Percentiles rank a stretch among this genome's conserved stretches.
Evolutionary conservation across 495 filamentous ascomycete genomes (phyloP).

Genomic region (Penicillium odoratum): DNA sequence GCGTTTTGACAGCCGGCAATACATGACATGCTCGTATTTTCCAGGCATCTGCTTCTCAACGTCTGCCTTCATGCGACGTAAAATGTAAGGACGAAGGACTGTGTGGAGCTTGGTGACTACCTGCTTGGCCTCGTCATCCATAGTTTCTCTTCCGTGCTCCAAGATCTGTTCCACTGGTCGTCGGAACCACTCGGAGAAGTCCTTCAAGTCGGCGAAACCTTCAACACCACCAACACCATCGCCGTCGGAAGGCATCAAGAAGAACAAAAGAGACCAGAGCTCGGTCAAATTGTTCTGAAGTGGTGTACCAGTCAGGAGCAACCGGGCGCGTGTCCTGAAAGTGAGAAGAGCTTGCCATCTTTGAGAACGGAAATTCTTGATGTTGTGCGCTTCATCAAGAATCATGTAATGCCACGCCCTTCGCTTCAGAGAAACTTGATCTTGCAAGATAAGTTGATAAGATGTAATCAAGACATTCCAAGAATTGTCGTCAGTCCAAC

Average conservation of each 20-base stretch:
- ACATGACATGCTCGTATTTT: slow-evolving; percentile 96
- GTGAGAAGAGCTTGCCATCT: slow-evolving; percentile 93
- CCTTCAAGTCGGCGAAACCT: slow-evolving; percentile 84
- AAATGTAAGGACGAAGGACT: slow-evolving; percentile 86
- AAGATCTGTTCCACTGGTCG: slow-evolving; percentile 92
- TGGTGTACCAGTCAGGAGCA: slow-evolving; percentile 92
- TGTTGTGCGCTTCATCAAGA: slow-evolving; percentile 98
- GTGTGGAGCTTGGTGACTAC: slow-evolving; percentile 92
- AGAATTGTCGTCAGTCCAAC: slow-evolving; percentile 85
- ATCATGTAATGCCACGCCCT: slow-evolving; percentile 98
- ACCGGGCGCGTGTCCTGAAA: slow-evolving; percentile 81
- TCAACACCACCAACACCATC: slow-evolving; percentile 69
- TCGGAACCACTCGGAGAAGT: slow-evolving; percentile 92
- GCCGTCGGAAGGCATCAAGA: slow-evolving; percentile 87
- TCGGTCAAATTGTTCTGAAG: slow-evolving; percentile 97
- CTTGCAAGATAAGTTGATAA: slow-evolving; percentile 92
- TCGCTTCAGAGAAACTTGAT: slow-evolving; percentile 88
- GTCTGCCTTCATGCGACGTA: slow-evolving; percentile 91
- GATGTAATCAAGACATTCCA: slow-evolving; percentile 98
- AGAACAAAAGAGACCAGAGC: slow-evolving; percentile 95
- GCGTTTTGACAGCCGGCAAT: slow-evolving; percentile 89
- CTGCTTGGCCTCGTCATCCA: slow-evolving; percentile 87
- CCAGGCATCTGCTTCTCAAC: slow-evolving; percentile 99
- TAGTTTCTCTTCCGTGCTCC: slow-evolving; percentile 86
- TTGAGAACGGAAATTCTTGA: slow-evolving; percentile 98